Percentiles rank a stretch among this genome's conserved stretches.
Evolutionary conservation across 78 protist species (phyloP).

Genomic region (Dictyostelium capitatum): DNA sequence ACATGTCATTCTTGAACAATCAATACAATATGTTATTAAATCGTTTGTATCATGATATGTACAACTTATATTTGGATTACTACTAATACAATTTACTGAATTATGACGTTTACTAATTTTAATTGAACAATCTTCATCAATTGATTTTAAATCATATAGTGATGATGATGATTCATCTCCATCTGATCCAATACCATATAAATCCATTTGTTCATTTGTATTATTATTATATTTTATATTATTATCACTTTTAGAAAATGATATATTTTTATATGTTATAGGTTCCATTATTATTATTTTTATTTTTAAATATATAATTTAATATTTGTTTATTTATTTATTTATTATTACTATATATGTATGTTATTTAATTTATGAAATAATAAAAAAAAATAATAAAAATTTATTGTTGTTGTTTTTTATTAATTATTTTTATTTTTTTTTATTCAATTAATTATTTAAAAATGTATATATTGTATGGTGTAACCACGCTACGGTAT

Average conservation of each 20-base stretch:
- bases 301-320: too few relatives aligned
- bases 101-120: conserved; percentile 9
- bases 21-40: conserved; percentile 18
- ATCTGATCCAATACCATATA: neutral
- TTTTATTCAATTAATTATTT: too few relatives aligned
- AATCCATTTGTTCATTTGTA: neutral
- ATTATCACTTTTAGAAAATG: neutral
- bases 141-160: neutral
- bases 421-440: neutral
- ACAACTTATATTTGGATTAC: conserved; percentile 2
- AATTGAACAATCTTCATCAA: neutral
- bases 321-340: too few relatives aligned
- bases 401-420: too few relatives aligned
- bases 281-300: neutral
- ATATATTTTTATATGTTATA: neutral
- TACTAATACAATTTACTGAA: neutral
- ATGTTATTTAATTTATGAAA: too few relatives aligned
- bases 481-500: too few relatives aligned
- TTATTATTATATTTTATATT: neutral
- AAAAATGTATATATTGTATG: too few relatives aligned
- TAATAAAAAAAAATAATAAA: neutral
- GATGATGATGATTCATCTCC: neutral
- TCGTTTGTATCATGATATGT: conserved; percentile 16
- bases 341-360: too few relatives aligned
- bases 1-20: conserved; percentile 15